Base-by-base conservation (phyloP, 2,329 filamentous ascomycete genomes). In the Dendryphion nanum region DNA sequence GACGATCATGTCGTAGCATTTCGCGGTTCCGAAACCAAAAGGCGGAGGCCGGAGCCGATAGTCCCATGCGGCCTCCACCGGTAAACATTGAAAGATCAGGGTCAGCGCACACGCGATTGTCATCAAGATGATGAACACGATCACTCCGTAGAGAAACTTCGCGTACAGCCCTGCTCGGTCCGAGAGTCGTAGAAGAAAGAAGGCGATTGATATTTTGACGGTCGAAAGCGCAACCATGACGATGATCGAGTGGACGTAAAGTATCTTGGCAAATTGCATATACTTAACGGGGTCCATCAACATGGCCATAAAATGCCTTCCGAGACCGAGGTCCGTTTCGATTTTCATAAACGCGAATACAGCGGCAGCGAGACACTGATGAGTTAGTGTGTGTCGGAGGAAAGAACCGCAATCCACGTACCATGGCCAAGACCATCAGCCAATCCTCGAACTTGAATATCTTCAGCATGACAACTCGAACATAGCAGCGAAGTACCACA, bases 401-500 rank as follows among this genome's bases (percentile, higher is more conserved):
- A 10, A 30, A 30, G 8, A 13, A 14, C 29, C 3, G 12, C 31
- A 3, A 12, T 19, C 7, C 10, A 33, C 60, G 45, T 47, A 74
- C 61, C 57, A 65, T 61, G 4, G 72, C 66, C 3, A 56, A 40
- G 2, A 69, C 34, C 48, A 76, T 75, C 2, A 69, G 44, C 41
- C 63, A 71, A 49, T 78, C 76, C 59, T 79, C 76, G 17, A 62
- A 47, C 2, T 75, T 74, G 30, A 73, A 61, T 18, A 70, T 71
- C 17, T 67, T 71, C 30, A 78, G 63, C 54, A 78, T 68, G 8
- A 55, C 49, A 2, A 67, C 18, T 8, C 76, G 67, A 18, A 77
- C 75, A 40, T 73, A 75, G 21, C 69, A 51, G 19, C 73, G 67
- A n/a, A 69, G 52, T 4, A 64, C 5, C 1, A 74, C 68, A 1